phyloP scores from a whole-genome alignment of 305 asterid genomes.

The Fraxinus ornus region DNA sequence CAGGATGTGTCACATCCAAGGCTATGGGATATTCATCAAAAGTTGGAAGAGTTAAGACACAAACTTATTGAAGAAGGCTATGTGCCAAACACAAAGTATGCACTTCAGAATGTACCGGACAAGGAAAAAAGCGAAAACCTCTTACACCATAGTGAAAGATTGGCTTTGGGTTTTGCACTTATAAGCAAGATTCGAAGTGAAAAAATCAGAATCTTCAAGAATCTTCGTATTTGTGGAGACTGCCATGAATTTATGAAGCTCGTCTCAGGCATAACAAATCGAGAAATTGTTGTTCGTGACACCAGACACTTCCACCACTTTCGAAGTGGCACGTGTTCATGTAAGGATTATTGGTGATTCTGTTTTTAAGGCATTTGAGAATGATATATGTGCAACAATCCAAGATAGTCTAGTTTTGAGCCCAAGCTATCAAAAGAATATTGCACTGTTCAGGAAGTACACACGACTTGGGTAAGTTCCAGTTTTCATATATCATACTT shows the following conservation, averaged over 20 bases:
- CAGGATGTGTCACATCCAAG: conserved; percentile 72
- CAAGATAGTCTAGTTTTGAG: conserved; percentile 9
- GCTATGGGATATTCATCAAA: conserved; percentile 46
- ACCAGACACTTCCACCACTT: conserved; percentile 69
- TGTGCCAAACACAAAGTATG: conserved; percentile 48
- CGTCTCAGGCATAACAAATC: conserved; percentile 44
- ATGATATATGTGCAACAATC: conserved; percentile 10
- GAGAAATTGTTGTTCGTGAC: conserved; percentile 70
- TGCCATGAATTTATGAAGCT: conserved; percentile 85
- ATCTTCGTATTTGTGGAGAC: conserved; percentile 82
- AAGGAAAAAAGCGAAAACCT: conserved; percentile 55
- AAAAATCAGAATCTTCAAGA: conserved; percentile 70
- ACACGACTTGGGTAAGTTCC: background rate
- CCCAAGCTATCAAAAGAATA: conserved; percentile 5
- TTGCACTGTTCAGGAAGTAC: background rate
- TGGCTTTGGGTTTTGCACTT: conserved; percentile 77
- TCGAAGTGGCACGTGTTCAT: conserved; percentile 59
- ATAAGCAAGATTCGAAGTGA: conserved; percentile 37
- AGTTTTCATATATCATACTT: background rate
- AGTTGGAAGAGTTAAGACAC: conserved; percentile 54
- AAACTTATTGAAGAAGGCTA: conserved; percentile 53
- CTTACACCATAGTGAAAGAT: conserved; percentile 78
- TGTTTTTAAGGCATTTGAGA: background rate
- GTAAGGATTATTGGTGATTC: conserved; percentile 79
- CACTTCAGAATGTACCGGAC: conserved; percentile 59